Evolutionary conservation across 2,329 filamentous ascomycete genomes (phyloP), one percentile per base, ranked within the genome.

Genomic region (Madurella fahalii): DNA sequence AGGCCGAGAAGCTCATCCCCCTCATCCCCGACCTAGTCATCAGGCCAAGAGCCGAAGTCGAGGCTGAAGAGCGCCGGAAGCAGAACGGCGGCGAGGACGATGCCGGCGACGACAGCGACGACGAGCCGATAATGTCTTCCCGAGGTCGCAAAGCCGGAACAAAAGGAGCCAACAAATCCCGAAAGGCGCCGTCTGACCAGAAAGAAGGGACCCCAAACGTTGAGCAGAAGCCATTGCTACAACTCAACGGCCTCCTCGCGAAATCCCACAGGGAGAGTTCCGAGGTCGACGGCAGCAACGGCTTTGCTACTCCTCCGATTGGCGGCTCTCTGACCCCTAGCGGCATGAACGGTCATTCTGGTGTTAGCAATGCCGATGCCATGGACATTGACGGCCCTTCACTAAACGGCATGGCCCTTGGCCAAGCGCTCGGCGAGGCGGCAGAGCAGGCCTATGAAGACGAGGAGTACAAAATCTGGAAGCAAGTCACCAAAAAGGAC

Each of bases 51-150:
- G 94, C 92, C 16, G 94, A 97, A 68, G 91, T 97, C 7, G 94
- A 99, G 72, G 89, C 89, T 15, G 89, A 94, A 63, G 85, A 88
- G 70, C 83, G 93, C 51, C 82, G 91, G 58, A 87, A 94, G 68
- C 90, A 95, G 64, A 89, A 92, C 58, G 91, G 94, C 48, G 87
- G 87, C 44, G 87, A 90, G 57, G 84, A 90, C 60, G 90, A 93
- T 63, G 89, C 80, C 40, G 89, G 82, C 30, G 93, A 96, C 56
- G 93, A 96, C 70, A 96, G 91, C 63, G 93, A 97, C 65, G 93
- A 97, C 68, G 92, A 96, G 71, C 94, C 94, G 9, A 97, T 99
- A 67, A 97, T 97, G 89, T 94, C 94, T 54, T 96, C 93, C 47
- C 84, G 94, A 61, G 94, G 94, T 50, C 86, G 94, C 43, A 96